Evolutionary conservation across 1,284 basidiomycete species (phyloP), one percentile per base, ranked within the genome.

Genomic region (Anthracocystis walkeri): DNA sequence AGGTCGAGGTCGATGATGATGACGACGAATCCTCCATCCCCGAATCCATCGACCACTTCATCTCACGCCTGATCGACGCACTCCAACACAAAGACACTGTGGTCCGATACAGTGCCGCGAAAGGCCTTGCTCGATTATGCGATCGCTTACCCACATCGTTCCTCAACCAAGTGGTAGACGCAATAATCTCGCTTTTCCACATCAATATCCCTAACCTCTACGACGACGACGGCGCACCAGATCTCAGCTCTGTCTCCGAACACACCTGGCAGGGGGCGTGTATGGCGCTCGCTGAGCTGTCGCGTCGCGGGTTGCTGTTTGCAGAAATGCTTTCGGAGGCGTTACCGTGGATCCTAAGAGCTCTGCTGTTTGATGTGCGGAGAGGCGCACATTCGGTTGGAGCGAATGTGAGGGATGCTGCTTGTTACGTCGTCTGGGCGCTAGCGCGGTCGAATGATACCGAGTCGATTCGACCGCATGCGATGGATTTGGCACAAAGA

Each of bases 71-170:
- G 2, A 90, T 98, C 81, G 87, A 88, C 31, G 88, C 89, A 12
- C 86, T 98, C 21, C 91, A 93, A 80, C 94, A 98, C 86, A 93
- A 97, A 93, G 95, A 98, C 82, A 97, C 97, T 0, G 88, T 95
- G 31, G 94, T 99, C 21, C 92, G 97, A 50, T 99, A 94, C 89
- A 95, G 95, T 11, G 90, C 93, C 2, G 93, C 97, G 6, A 99
- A 99, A 86, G 94, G 93, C 27, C 87, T 98, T 12, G 93, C 95
- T 6, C 90, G 95, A 7, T 89, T 99, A 44, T 89, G 93, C 1
- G 91, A 92, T 69, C 89, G 92, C 16, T 89, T 99, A 0, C 93
- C 96, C 2, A 65, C 85, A 0, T 90, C 91, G 14, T 92, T 95
- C 78, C 88, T 90, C 0, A 87, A 89, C 33, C 94, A 99, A 84